Base-by-base conservation (phyloP, 2,329 filamentous ascomycete genomes). In the Cladosporium austrohemisphaericum region DNA sequence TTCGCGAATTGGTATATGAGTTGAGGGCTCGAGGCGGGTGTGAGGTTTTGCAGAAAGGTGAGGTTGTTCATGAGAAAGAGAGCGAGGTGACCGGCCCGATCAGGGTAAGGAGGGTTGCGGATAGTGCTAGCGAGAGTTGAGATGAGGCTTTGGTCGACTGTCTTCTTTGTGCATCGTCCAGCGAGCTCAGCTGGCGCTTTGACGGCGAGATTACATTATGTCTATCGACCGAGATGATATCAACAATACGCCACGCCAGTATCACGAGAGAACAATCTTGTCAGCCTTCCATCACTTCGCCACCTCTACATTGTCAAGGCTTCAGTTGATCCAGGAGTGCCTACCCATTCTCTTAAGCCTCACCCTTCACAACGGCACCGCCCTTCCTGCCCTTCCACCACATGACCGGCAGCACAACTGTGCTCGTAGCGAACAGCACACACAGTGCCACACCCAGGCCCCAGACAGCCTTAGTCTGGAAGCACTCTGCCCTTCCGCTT, bases 401-500 rank as follows among this genome's bases (percentile, higher is more conserved):
- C 23, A 76, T 65, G 16, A 71, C 73, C 2, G 73, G 73, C 51
- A 76, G 60, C 23, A 76, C 62, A 8, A 71, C 58, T 46, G 61
- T 67, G 9, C 72, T 74, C 43, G 68, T 70, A 8, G 69, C 70
- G 59, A 74, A 76, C 16, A 76, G 59, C 45, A 76, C 69, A 56
- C 78, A 89, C 41, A 94, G 77, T 4, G 83, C 83, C 67, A 95
- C 91, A 66, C 82, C 80, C 52, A 95, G 70, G 1, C 89, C 90
- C 91, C 90, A 95, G 57, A 93, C 80, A 13, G 86, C 81, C 76
- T 95, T 94, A 67, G 90, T 83, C 73, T 93, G 83, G 62, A 84
- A 82, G 72, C 91, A 96, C 49, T 86, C 86, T 14, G 78, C 63
- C 64, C 75, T 78, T 10, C 74, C 81, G 7, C 77, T 74, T n/a